phyloP scores from a whole-genome alignment of 179 eudicot species.

The Nepenthes alata region DNA sequence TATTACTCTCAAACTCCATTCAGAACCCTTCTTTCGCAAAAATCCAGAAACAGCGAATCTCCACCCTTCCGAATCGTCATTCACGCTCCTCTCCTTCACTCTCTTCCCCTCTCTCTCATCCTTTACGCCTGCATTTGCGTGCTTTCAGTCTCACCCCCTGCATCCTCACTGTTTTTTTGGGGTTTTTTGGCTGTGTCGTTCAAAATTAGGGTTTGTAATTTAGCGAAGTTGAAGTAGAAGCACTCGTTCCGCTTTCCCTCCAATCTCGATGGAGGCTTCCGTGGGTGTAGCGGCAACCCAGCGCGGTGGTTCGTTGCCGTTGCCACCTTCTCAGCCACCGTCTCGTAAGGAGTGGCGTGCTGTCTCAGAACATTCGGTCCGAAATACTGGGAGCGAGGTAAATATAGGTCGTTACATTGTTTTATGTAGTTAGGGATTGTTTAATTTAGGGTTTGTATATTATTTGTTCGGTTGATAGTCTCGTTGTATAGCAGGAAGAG shows the following conservation, averaged over 20 bases:
- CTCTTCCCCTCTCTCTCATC: not conserved
- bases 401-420: conserved; percentile 4
- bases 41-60: not conserved
- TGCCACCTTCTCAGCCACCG: conserved; percentile 33
- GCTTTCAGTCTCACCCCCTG: conserved; percentile 4
- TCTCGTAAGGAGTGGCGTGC: conserved; percentile 80
- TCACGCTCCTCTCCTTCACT: conserved; percentile 1
- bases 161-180: conserved; percentile 9
- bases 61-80: no score
- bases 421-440: conserved; percentile 12
- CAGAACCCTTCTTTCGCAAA: conserved; percentile 18
- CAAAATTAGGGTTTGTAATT: conserved; percentile 21
- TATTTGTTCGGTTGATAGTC: conserved; percentile 9
- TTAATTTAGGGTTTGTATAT: conserved; percentile 19
- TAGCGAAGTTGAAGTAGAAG: conserved; percentile 10
- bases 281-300: conserved; percentile 39
- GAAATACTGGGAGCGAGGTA: conserved; percentile 49
- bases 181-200: conserved; percentile 16
- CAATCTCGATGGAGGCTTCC: conserved; percentile 55
- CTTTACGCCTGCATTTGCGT: conserved; percentile 3
- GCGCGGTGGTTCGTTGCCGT: conserved; percentile 45
- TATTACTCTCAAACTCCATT: conserved; percentile 10
- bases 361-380: conserved; percentile 55
- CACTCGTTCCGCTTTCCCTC: not conserved
- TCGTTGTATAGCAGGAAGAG: conserved; percentile 40